Evolutionary conservation across 129 eudicot genomes (phyloP), one percentile per base, ranked within the genome.

Genomic region (Chrysanthemum makinoi): DNA sequence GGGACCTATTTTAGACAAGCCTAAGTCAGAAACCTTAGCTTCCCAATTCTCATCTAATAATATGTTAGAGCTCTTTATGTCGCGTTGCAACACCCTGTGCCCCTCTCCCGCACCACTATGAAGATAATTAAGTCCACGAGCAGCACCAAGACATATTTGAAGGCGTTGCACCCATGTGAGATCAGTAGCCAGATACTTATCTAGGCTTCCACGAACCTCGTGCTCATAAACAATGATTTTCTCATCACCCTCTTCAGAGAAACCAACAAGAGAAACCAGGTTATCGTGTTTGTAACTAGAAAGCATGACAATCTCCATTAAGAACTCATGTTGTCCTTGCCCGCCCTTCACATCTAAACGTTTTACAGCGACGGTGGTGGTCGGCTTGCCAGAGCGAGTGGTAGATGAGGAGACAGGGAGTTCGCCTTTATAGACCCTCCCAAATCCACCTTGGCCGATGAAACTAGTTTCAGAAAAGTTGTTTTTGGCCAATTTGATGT

Each of bases 11-110:
- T 49, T 68, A 15, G 74, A 48, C 73, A 76, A 68, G 11, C 80
- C 80, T 14, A 76, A 77, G 69, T 77, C 80, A 0, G 80, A 77
- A 77, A 77, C 33, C 55, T 65, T 65, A 6, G 72, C 79, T 53
- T 52, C 65, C 72, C 72, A 65, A 18, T 65, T 52, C 22, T 14
- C 55, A 15, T 64, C 50, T 6, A 64, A 19, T 60, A 72, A 60
- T 26, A 72, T 14, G 18, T 72, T 72, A 0, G 77, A 72, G 33
- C 77, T 72, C 10, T 72, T 60, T 44, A 75, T 57, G n/a, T 75
- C 79, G 6, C 79, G 51, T 7, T 75, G 79, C 13, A 75, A 2
- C 20, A 75, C 73, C 7, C 79, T 47, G 8, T 75, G 79, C 2
- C 52, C 80, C 15, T 1, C 2, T 15, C 62, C 62, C 6, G 20